Evolutionary conservation across 805 yeast species (phyloP), one percentile per base, ranked within the genome.

Genomic region (Metschnikowia anglica): DNA sequence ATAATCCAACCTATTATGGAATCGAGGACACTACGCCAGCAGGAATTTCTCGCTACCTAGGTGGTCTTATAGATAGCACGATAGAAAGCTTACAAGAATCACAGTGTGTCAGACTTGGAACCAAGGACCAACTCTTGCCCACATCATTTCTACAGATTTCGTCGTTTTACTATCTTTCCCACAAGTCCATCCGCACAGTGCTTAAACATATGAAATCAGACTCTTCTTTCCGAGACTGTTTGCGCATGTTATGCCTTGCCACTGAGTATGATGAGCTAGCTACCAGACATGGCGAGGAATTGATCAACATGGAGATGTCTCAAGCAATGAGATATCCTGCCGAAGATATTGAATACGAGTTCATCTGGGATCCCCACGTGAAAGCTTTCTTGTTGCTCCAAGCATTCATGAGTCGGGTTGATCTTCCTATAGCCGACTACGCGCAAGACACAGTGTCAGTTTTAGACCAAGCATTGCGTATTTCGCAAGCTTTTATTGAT

Each of bases 361-460:
- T 76, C 48, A 81, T 88, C 63, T 88, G 93, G 83, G 95, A 89
- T 59, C 93, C 95, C 4, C 95, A 86, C 60, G 86, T 86, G 51
- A 86, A 86, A 59, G 80, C 88, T 2, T 86, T 74, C 53, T 66
- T 86, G 47, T 71, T 86, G 51, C 58, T 85, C 7, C 93, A 86
- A 59, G 90, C 91, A 0, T 83, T 74, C 53, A 78, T 86, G 76
- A 68, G 78, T 27, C 66, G 89, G 36, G 69, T 80, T 5, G 93
- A 87, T 46, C 69, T 93, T 36, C 99, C 98, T 2, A 87, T 93
- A 56, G 95, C 96, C 0, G 99, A 93, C 70, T 93, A 93, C 60
- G 73, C 85, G 8, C 98, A 91, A 59, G 99, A 93, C 63, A 89
- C 96, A 0, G 80, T 89, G 11, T 83, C 97, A 0, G 96, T 93